Conservation (phyloP, 768 basidiomycete genomes). For the Termitomyces sp. region DNA sequence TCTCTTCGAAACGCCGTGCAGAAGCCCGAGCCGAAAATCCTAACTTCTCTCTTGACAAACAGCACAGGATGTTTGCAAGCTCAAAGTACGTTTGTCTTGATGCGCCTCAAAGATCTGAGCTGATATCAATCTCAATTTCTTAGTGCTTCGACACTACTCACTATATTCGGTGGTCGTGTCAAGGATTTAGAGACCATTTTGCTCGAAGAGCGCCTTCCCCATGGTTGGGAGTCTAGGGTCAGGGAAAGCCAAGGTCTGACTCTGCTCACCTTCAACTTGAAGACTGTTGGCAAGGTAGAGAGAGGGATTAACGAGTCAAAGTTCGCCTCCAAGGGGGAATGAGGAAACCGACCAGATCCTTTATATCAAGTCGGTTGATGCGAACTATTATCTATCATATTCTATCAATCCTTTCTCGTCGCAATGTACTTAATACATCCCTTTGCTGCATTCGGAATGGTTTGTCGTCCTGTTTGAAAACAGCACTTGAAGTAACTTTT, state of each 20-base stretch:
- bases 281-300: constrained; percentile 39
- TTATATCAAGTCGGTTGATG: no score
- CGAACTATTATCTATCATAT: no score
- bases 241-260: constrained; percentile 59
- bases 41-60: constrained; percentile 44
- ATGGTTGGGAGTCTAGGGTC: constrained; percentile 66
- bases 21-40: constrained; percentile 52
- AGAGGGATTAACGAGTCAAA: constrained; percentile 34
- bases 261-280: constrained; percentile 46
- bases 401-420: no score
- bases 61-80: constrained; percentile 63
- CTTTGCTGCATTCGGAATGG: no score
- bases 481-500: no score
- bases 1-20: constrained; percentile 56
- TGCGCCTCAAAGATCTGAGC: neutral
- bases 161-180: constrained; percentile 63
- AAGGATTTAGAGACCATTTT: constrained; percentile 52
- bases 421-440: no score
- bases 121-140: neutral
- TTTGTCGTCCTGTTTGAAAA: no score
- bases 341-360: no score
- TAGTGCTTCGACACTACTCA: constrained; percentile 61
- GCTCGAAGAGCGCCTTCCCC: constrained; percentile 66
- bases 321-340: no score
- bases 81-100: constrained; percentile 50